phyloP scores from a whole-genome alignment of 768 basidiomycete species.

The Tricholomella constricta region DNA sequence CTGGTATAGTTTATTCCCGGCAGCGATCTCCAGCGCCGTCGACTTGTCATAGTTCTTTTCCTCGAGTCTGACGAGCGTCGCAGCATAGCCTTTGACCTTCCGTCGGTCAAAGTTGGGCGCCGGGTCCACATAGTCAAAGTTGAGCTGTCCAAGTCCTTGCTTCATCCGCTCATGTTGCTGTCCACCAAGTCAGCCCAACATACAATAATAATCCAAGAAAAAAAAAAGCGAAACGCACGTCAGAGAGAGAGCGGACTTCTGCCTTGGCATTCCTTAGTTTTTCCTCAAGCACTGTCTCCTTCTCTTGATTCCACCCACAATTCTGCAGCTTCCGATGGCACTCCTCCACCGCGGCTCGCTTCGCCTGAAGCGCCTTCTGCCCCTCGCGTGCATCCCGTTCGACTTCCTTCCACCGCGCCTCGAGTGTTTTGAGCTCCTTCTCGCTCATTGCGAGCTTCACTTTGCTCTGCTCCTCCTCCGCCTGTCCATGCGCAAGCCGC shows the following conservation, averaged over 20 bases:
- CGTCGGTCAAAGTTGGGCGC: slow-evolving; percentile 77
- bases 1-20: slow-evolving; percentile 87
- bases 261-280: slow-evolving; percentile 53
- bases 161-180: slow-evolving; percentile 73
- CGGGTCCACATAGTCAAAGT: slow-evolving; percentile 84
- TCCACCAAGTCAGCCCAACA: background rate
- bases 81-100: slow-evolving; percentile 91
- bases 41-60: slow-evolving; percentile 73
- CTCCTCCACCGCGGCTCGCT: slow-evolving; percentile 59
- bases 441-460: slow-evolving; percentile 75
- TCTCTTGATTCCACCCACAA: slow-evolving; percentile 77
- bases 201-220: slow-evolving; percentile 10
- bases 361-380: slow-evolving; percentile 62
- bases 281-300: slow-evolving; percentile 60
- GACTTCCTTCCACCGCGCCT: slow-evolving; percentile 79
- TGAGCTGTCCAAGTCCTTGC: slow-evolving; percentile 65
- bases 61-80: slow-evolving; percentile 79
- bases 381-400: slow-evolving; percentile 84
- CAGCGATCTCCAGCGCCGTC: slow-evolving; percentile 91
- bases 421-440: slow-evolving; percentile 77
- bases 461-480: slow-evolving; percentile 84
- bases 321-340: slow-evolving; percentile 52
- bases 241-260: slow-evolving; percentile 56
- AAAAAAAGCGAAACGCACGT: slow-evolving; percentile 55
- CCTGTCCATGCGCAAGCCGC: slow-evolving; percentile 70